Evolutionary conservation across 495 filamentous ascomycete species (phyloP), one percentile per base, ranked within the genome.

Genomic region (Podospora comata): DNA sequence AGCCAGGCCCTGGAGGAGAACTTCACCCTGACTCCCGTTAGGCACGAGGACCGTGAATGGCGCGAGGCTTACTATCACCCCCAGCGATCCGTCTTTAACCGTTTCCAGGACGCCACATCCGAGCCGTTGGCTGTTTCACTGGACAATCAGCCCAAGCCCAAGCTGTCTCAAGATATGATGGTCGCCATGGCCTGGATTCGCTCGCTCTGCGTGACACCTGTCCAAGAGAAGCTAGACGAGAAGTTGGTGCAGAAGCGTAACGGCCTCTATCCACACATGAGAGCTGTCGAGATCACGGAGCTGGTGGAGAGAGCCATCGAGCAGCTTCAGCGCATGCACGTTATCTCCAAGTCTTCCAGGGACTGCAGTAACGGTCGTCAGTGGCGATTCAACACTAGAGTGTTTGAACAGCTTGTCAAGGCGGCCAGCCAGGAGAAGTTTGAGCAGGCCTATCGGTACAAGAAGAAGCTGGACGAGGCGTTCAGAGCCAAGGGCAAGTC

Each of bases 341-440:
- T 91, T 54, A 81, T 94, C 48, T 81, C 81, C 54, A 84, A 82
- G 65, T 83, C 77, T 15, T 88, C 87, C 68, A 84, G 72, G 74
- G 86, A 71, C 74, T 79, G 65, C 84, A 85, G 56, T 80, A 87
- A 69, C 66, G 85, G 74, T 75, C 85, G 85, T 26, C 80, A 82
- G 28, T 90, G 85, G 75, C 81, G 85, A 64, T 80, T 89, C 34
- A 86, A 87, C 63, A 87, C 87, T 20, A 75, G 82, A 61, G 87
- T 90, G 71, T 68, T 82, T 11, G 73, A 78, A 27, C 73, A 79
- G 0, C 74, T 92, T 60, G 69, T 82, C 74, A 78, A 86, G 76
- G 68, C 80, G 65, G 57, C 83, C 57, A 60, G 84, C 74, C 72
- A 77, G 13, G 70, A 79, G 3, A 81, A 81, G 61, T 82, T 90